A percentile compares a stretch with the other conserved stretches of the same genome.
Conservation (phyloP, 177 flowering plant species). For the Tripterygium wilfordii region DNA sequence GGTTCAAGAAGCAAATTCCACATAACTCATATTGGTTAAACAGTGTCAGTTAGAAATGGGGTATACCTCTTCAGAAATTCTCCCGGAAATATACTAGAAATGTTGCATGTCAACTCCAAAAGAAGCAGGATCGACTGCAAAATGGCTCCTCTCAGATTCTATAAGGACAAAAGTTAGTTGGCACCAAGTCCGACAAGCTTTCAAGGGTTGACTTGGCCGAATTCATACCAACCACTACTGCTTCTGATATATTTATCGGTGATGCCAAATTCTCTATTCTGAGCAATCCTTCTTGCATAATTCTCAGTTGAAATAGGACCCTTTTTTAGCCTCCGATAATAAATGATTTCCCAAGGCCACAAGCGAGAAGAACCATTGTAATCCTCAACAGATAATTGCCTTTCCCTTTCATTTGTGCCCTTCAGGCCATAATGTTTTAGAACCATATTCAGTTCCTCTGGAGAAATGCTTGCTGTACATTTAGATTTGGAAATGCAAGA, state of each 20-base stretch:
- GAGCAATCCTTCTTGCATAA: slow-evolving; percentile 39
- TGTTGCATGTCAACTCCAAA: too few species aligned
- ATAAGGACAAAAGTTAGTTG: neutral
- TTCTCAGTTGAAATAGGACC: slow-evolving; percentile 48
- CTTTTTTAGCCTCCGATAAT: slow-evolving; percentile 43
- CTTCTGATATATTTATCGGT: slow-evolving; percentile 52
- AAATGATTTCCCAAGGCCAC: slow-evolving; percentile 57
- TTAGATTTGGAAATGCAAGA: slow-evolving; percentile 3
- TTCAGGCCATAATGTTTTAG: slow-evolving; percentile 37
- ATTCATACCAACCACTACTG: slow-evolving; percentile 58
- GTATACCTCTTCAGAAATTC: too few species aligned
- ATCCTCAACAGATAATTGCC: slow-evolving; percentile 16
- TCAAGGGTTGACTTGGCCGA: slow-evolving; percentile 11
- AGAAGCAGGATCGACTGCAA: too few species aligned
- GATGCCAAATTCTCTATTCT: slow-evolving; percentile 52
- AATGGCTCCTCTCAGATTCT: neutral
- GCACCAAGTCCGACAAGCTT: neutral
- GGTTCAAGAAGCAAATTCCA: too few species aligned
- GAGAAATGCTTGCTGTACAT: slow-evolving; percentile 23
- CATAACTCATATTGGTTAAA: too few species aligned
- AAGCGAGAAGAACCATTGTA: slow-evolving; percentile 51
- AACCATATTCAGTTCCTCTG: slow-evolving; percentile 36
- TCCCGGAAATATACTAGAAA: too few species aligned
- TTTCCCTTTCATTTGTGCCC: slow-evolving; percentile 28
- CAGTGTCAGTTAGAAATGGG: too few species aligned